A percentile compares a stretch with the other conserved stretches of the same genome.
Conservation (phyloP, 257 asterid species). For the Scutellaria minor region DNA sequence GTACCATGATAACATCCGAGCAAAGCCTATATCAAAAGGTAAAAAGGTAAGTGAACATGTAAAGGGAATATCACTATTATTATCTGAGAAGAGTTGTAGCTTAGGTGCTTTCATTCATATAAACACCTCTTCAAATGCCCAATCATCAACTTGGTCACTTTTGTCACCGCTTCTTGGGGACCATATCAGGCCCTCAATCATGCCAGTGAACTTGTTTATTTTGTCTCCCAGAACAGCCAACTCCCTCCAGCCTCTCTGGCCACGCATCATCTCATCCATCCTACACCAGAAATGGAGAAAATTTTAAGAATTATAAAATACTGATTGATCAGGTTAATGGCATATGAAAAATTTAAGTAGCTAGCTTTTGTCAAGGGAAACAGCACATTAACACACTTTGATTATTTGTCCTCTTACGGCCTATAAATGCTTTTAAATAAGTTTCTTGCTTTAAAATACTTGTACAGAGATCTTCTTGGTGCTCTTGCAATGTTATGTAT, state of each 20-base stretch:
- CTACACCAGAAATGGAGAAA: constrained; percentile 50
- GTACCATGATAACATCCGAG: constrained; percentile 20
- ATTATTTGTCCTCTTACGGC: not conserved
- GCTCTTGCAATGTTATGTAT: not conserved
- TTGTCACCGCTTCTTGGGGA: constrained; percentile 80
- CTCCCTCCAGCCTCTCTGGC: constrained; percentile 99
- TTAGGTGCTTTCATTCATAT: constrained; percentile 21
- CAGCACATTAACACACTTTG: not conserved
- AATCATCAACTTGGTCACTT: constrained; percentile 78
- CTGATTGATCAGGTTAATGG: constrained; percentile 15
- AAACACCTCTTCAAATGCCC: constrained; percentile 97
- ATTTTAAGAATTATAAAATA: constrained; percentile 2
- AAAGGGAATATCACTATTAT: constrained; percentile 4
- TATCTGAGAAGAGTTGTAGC: not conserved
- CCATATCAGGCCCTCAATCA: constrained; percentile 97
- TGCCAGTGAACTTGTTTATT: constrained; percentile 82
- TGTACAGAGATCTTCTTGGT: not conserved
- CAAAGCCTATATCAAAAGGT: constrained; percentile 5
- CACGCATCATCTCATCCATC: constrained; percentile 99
- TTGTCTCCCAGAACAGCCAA: constrained; percentile 92
- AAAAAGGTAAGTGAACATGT: constrained; percentile 8
- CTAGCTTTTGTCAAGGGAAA: constrained; percentile 22
- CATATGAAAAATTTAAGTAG: constrained; percentile 5
- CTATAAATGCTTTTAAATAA: not conserved
- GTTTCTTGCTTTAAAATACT: constrained; percentile 10